phyloP scores from a whole-genome alignment of 768 basidiomycete genomes.

The Dendrothele bispora region DNA sequence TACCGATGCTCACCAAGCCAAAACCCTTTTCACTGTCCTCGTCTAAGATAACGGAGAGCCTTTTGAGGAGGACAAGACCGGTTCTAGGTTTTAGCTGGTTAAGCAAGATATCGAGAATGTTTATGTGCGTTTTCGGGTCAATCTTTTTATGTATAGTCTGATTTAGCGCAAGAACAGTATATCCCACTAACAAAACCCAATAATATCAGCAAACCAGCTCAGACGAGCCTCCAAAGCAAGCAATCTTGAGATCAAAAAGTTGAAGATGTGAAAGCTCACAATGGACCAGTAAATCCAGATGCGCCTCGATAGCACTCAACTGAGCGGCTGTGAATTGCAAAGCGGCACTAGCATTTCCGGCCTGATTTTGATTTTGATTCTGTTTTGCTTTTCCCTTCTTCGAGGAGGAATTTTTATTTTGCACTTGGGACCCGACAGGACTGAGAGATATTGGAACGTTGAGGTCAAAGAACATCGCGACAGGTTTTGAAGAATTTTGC shows the following conservation, averaged over 20 bases:
- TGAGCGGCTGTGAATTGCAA: conserved; percentile 54
- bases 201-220: conserved; percentile 11
- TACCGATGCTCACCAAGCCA: no score
- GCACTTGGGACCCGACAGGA: conserved; percentile 24
- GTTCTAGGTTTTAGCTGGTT: conserved; percentile 55
- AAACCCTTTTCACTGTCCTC: conserved; percentile 87
- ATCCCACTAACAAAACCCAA: conserved; percentile 79
- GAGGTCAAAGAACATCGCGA: conserved; percentile 71
- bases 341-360: no score
- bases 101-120: conserved; percentile 60
- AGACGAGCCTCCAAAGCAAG: no score
- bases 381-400: conserved; percentile 67
- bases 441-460: conserved; percentile 53
- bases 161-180: conserved; percentile 76
- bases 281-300: conserved; percentile 70
- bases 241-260: no score
- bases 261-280: conserved; percentile 53
- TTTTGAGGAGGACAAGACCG: conserved; percentile 67
- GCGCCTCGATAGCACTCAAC: conserved; percentile 55
- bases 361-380: conserved; percentile 24
- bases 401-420: conserved; percentile 34
- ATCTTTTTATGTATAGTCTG: conserved; percentile 71
- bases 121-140: conserved; percentile 70
- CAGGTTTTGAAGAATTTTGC: no score
- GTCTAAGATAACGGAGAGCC: conserved; percentile 78